Base-by-base conservation (phyloP, 176 grass and related monocot species). In the Alopecurus myosuroides region DNA sequence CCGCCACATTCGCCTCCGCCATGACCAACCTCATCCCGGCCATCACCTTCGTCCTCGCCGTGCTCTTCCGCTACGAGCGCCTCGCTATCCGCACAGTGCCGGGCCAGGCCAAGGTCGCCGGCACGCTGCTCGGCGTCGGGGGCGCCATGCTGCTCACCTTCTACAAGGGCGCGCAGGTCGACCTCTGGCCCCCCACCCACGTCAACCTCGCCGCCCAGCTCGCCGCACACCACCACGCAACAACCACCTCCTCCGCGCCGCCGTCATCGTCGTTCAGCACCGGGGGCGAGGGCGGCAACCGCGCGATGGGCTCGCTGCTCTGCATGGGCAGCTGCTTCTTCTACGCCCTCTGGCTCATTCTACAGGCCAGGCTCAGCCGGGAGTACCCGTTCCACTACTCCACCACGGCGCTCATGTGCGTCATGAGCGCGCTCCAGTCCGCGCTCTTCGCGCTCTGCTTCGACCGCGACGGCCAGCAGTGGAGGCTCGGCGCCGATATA, bases 91-190 rank as follows among this genome's bases (percentile, higher is more conserved):
- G 88, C 55, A 73, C 69, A 39, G 15, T 77, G 4, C 87, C 91
- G 0, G 88, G 94, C 0, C 93, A 89, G 86, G 94, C 91, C 26
- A 99, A 99, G 85, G 9, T 94, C 6, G n/a, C 83, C 2, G 97
- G 97, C 34, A 99, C 94, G 6, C 23, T 99, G 1, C n/a, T 94
- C 12, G 88, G 97, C 34, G 79, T 99, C 52, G 89, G 86, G 4
- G 97, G 97, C 11, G 97, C 97, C 65, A 94, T 99, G 97, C 80
- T 99, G 2, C 97, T 99, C 44, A 94, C 94, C 49, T 92, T 99
- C 37, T 99, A 91, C 91, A 96, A 92, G 88, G 97, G 97, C 44
- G 64, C 81, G 0, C 86, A 87, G 40, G 60, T 99, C 74, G 85
- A 70, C 9, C 76, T 90, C 0, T 94, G 97, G 93, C 9, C 29